Evolutionary conservation across 805 yeast species (phyloP), one percentile per base, ranked within the genome.

Genomic region (Zygosaccharomyces pseudorouxii): DNA sequence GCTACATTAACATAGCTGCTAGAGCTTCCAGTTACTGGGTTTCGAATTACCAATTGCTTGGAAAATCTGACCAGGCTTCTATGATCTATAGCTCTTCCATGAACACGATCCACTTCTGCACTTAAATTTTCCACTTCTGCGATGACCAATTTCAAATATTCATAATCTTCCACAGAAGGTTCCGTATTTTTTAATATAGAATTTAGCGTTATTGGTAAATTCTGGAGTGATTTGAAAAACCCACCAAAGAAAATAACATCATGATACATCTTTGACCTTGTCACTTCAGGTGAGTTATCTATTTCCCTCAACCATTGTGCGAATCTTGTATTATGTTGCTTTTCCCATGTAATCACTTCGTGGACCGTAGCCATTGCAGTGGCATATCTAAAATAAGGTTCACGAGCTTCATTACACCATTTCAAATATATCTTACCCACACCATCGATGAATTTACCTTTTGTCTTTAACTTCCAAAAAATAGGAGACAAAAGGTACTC

Each of bases 401-500:
- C 70, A 19, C 73, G 68, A 0, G 87, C 89, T 18, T 71, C 73
- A 25, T 69, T 68, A 1, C 82, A 72, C 95, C 95, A 88, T 16
- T 75, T 74, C 27, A 73, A 63, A 53, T 85, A 79, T 9, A 86
- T 72, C 41, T 79, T 80, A 3, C 85, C 86, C 12, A 86, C 74
- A 7, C 80, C 79, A 30, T 73, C 75, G 11, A 88, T 77, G 49
- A 80, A 82, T 44, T 82, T 84, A 0, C 92, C 90, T 48, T 82
- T 82, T 3, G 78, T 68, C 20, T 76, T 69, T 38, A 86, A 70
- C 38, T 84, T 76, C 48, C 70, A 68, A 28, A 82, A 68, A 25
- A 88, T 68, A 0, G 87, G 88, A 11, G 75, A 76, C 42, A 83
- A 69, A 2, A 88, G 65, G 23, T 68, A 68, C 38, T 71, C 73